Conservation (phyloP, 495 filamentous ascomycete species). For the Acidomyces sp. region DNA sequence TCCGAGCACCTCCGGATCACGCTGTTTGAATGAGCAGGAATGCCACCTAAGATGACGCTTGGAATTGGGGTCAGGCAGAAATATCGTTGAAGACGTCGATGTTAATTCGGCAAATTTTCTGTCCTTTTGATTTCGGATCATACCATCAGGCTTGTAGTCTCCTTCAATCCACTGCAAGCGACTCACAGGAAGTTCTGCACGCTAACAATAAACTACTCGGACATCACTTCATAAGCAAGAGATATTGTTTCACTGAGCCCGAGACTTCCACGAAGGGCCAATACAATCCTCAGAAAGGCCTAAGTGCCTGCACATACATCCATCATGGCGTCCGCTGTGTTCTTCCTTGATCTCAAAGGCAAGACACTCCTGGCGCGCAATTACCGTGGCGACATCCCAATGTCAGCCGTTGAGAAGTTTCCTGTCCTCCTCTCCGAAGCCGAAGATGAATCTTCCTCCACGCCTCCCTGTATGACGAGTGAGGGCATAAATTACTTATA, state of each 20-base stretch:
- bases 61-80: slow-evolving; percentile 1
- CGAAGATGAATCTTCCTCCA: slow-evolving; percentile 97
- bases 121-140: no score
- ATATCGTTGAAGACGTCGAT: background rate
- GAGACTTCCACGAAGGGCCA: no score
- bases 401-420: slow-evolving; percentile 98
- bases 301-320: no score
- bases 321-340: slow-evolving; percentile 87
- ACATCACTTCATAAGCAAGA: no score
- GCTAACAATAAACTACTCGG: no score
- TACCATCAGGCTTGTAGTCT: no score
- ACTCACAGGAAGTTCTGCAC: no score
- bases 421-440: slow-evolving; percentile 93
- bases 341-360: slow-evolving; percentile 99
- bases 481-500: slow-evolving; percentile 99
- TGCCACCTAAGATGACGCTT: background rate
- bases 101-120: no score
- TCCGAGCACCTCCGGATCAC: slow-evolving; percentile 14
- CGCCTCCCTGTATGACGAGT: slow-evolving; percentile 95
- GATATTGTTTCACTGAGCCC: no score
- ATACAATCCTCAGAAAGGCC: no score
- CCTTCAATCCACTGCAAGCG: no score
- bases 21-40: background rate
- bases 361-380: slow-evolving; percentile 99
- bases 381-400: slow-evolving; percentile 97